Percentiles rank a stretch among this genome's conserved stretches.
phyloP scores from a whole-genome alignment of 768 basidiomycete species.

The Inosperma sp. region DNA sequence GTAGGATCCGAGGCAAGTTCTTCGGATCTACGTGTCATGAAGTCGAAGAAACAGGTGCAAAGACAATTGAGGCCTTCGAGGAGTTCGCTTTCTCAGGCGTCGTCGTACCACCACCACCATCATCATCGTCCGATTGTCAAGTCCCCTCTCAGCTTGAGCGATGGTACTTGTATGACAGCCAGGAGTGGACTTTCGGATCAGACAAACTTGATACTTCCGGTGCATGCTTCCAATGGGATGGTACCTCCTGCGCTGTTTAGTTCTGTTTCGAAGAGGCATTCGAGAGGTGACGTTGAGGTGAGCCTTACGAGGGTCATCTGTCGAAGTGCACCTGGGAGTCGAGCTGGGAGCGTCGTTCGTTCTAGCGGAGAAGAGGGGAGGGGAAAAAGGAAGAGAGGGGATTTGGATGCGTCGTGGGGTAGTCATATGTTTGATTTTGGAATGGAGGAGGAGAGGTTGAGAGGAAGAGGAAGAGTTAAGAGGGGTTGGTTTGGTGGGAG shows the following conservation, averaged over 20 bases:
- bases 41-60: conserved; percentile 6
- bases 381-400: conserved; percentile 19
- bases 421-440: not conserved
- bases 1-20: conserved; percentile 7
- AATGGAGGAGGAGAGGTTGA: conserved; percentile 3
- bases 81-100: conserved; percentile 39
- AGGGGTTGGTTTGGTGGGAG: conserved; percentile 24
- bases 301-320: conserved; percentile 57
- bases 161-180: not conserved
- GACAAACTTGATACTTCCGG: conserved; percentile 26
- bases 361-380: conserved; percentile 21
- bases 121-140: not conserved
- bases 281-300: conserved; percentile 39
- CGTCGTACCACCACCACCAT: conserved; percentile 3
- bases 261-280: conserved; percentile 32
- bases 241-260: conserved; percentile 37
- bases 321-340: conserved; percentile 64
- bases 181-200: conserved; percentile 34
- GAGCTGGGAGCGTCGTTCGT: conserved; percentile 45
- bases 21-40: conserved; percentile 9
- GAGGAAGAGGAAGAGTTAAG: not conserved
- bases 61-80: conserved; percentile 32
- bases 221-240: conserved; percentile 12
- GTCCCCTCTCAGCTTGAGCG: too few relatives aligned
- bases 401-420: conserved; percentile 2